phyloP scores from a whole-genome alignment of 257 asterid genomes.

The Phtheirospermum japonicum region DNA sequence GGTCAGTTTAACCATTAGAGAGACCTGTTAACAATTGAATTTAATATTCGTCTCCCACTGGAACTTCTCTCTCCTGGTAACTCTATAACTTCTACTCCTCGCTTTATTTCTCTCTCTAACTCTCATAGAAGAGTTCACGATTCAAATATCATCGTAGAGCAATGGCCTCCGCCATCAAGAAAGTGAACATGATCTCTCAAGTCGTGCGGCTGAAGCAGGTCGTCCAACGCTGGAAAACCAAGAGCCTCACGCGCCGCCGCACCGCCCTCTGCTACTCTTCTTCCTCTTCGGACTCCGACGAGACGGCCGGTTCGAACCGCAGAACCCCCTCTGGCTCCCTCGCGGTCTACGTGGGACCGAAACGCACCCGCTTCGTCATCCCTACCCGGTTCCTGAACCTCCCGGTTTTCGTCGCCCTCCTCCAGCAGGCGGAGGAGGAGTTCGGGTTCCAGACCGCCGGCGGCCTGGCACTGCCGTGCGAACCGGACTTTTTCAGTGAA shows the following conservation, averaged over 20 bases:
- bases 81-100: slow-evolving; percentile 6
- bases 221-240: slow-evolving; percentile 53
- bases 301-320: slow-evolving; percentile 27
- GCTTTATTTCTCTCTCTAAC: slow-evolving; percentile 14
- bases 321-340: slow-evolving; percentile 52
- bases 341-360: slow-evolving; percentile 57
- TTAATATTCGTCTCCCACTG: slow-evolving; percentile 20
- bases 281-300: slow-evolving; percentile 37
- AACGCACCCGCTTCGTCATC: slow-evolving; percentile 50
- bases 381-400: slow-evolving; percentile 65
- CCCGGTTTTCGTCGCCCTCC: slow-evolving; percentile 51
- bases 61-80: background rate
- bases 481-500: slow-evolving; percentile 41
- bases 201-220: slow-evolving; percentile 53
- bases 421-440: slow-evolving; percentile 63
- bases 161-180: slow-evolving; percentile 52
- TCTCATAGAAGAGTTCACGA: background rate
- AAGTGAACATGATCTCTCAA: slow-evolving; percentile 51
- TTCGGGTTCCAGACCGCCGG: slow-evolving; percentile 57
- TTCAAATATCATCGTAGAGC: background rate
- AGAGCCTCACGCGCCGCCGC: slow-evolving; percentile 44
- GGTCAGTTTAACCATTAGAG: slow-evolving; percentile 27
- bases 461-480: slow-evolving; percentile 58
- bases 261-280: background rate
- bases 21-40: slow-evolving; percentile 18